Conservation (phyloP, 2,329 filamentous ascomycete species). For the Torrubiella hemipterigena region DNA sequence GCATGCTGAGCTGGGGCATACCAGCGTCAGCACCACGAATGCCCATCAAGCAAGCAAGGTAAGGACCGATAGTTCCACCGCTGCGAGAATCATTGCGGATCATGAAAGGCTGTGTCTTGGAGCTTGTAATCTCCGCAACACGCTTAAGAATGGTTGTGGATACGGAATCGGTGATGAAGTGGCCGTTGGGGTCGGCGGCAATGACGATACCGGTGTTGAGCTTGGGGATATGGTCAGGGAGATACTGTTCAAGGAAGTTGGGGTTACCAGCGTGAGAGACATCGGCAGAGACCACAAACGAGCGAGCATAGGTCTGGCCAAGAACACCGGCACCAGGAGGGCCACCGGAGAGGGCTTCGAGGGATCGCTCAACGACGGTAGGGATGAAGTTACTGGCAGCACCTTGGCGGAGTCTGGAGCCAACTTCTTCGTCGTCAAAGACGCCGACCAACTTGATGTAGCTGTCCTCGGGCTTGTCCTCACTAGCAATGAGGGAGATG, state of each 20-base stretch:
- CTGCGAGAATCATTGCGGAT: slow-evolving; percentile 85
- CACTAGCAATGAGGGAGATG: slow-evolving; percentile 64
- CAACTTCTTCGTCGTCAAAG: slow-evolving; percentile 96
- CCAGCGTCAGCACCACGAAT: slow-evolving; percentile 78
- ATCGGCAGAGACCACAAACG: slow-evolving; percentile 84
- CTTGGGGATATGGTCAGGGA: slow-evolving; percentile 73
- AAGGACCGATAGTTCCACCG: slow-evolving; percentile 91
- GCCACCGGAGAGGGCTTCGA: slow-evolving; percentile 51
- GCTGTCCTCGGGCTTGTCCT: slow-evolving; percentile 43
- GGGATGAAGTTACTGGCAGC: slow-evolving; percentile 83
- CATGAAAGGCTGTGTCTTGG: slow-evolving; percentile 76
- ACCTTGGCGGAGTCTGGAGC: slow-evolving; percentile 79
- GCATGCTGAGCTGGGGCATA: slow-evolving; percentile 88
- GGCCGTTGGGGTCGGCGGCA: slow-evolving; percentile 74
- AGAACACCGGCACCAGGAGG: slow-evolving; percentile 48
- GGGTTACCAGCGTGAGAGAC: slow-evolving; percentile 92
- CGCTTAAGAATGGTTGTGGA: slow-evolving; percentile 70
- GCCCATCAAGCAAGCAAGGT: slow-evolving; percentile 70
- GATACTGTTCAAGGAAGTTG: slow-evolving; percentile 77
- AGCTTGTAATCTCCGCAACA: slow-evolving; percentile 62
- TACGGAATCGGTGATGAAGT: slow-evolving; percentile 90
- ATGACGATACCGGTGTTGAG: slow-evolving; percentile 82
- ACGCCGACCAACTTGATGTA: slow-evolving; percentile 83
- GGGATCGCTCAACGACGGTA: slow-evolving; percentile 65
- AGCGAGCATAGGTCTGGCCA: slow-evolving; percentile 77